A percentile compares a stretch with the other conserved stretches of the same genome.
Evolutionary conservation across 306 rosid genomes (phyloP).

Genomic region (Arachis hypogaea): DNA sequence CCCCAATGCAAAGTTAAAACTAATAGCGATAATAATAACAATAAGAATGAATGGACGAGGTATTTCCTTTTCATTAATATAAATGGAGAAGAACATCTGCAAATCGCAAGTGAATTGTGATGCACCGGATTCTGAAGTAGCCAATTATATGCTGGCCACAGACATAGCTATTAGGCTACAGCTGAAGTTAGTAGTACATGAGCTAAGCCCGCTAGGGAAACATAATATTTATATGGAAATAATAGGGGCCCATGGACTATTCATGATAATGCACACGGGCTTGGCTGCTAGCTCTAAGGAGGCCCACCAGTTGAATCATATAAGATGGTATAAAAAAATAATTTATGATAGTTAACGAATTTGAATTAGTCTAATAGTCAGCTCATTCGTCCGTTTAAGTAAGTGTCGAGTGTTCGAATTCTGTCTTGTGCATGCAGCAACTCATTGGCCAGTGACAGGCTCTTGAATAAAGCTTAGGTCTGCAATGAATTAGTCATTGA

Average conservation of each 20-base stretch:
- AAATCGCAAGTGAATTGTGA: background rate
- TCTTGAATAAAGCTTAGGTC: too few species aligned
- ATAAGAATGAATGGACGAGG: background rate
- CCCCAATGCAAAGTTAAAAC: conserved; percentile 4
- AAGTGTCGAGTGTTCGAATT: too few species aligned
- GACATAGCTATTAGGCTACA: conserved; percentile 32
- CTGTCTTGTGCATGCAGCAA: too few species aligned
- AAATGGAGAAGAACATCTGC: background rate
- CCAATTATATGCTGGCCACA: conserved; percentile 18
- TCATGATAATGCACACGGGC: conserved; percentile 34
- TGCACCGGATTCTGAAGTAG: background rate
- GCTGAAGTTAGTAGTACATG: background rate
- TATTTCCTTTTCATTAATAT: background rate
- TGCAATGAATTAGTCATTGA: too few species aligned
- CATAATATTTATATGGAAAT: background rate
- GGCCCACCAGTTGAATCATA: conserved; percentile 34
- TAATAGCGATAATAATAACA: background rate
- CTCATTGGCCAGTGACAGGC: too few species aligned
- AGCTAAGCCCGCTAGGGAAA: too few species aligned
- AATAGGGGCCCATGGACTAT: conserved; percentile 27
- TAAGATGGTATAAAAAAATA: background rate
- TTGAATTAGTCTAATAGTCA: too few species aligned
- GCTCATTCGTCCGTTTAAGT: too few species aligned
- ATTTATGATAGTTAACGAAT: too few species aligned
- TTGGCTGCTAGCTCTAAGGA: conserved; percentile 25